phyloP scores from a whole-genome alignment of 306 rosid species.

The Trifolium dubium region DNA sequence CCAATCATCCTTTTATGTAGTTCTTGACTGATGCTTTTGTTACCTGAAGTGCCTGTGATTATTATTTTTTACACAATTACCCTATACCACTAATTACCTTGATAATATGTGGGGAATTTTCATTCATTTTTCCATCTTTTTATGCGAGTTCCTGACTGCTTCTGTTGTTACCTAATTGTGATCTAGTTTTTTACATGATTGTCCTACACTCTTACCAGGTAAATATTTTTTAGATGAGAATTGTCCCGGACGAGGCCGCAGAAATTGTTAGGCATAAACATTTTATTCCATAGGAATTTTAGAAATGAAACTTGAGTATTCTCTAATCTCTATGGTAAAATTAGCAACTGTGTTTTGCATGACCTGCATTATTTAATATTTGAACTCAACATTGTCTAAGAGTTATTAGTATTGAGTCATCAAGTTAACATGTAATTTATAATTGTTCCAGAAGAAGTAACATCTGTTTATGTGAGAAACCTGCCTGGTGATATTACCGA shows the following conservation, averaged over 20 bases:
- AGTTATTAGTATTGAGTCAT: conserved; percentile 30
- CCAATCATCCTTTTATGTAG: not conserved
- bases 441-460: conserved; percentile 72
- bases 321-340: conserved; percentile 12
- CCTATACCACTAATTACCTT: not conserved
- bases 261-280: conserved; percentile 15
- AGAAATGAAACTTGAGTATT: conserved; percentile 7
- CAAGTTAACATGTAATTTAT: conserved; percentile 39
- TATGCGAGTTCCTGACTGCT: not conserved
- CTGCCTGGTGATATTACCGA: conserved; percentile 82
- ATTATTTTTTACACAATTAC: not conserved
- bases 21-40: conserved; percentile 7
- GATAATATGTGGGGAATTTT: not conserved
- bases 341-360: not conserved
- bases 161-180: conserved; percentile 15
- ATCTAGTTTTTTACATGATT: not conserved
- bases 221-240: not conserved
- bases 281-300: conserved; percentile 11
- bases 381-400: not conserved
- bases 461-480: conserved; percentile 91
- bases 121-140: not conserved
- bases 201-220: not conserved
- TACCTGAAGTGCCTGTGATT: not conserved
- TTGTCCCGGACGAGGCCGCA: conserved; percentile 8
- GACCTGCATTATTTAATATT: conserved; percentile 3